Conservation (phyloP, 164 flowering plant genomes). For the Aristolochia californica region DNA sequence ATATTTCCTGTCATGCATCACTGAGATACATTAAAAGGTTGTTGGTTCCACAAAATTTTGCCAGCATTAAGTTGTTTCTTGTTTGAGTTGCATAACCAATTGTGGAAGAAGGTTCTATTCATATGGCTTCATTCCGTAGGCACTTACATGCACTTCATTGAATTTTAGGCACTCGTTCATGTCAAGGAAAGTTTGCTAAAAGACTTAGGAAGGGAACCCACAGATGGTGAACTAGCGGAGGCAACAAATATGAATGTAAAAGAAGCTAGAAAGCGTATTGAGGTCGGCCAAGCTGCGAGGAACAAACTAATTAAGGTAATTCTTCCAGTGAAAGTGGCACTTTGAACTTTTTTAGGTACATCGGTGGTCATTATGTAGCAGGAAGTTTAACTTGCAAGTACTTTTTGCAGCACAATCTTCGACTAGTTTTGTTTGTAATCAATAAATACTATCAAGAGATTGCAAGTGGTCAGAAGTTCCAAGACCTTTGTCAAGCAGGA, state of each 20-base stretch:
- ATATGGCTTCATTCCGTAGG: background rate
- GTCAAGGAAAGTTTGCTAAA: constrained; percentile 43
- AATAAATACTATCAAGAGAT: constrained; percentile 88
- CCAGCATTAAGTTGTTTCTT: background rate
- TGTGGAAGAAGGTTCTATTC: background rate
- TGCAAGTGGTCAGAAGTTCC: constrained; percentile 56
- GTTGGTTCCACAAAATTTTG: background rate
- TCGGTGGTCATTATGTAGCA: no score
- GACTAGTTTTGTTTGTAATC: constrained; percentile 76
- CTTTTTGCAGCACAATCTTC: constrained; percentile 88
- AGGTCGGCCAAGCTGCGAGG: constrained; percentile 80
- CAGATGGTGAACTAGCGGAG: constrained; percentile 60
- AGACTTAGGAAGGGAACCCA: constrained; percentile 50
- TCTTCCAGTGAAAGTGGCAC: background rate
- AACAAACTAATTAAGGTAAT: constrained; percentile 82
- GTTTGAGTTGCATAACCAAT: no score
- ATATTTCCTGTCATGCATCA: background rate
- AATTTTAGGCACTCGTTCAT: constrained; percentile 44
- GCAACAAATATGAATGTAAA: constrained; percentile 37
- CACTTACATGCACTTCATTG: constrained; percentile 3
- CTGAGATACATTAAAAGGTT: background rate
- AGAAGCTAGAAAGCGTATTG: constrained; percentile 43
- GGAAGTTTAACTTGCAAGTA: background rate
- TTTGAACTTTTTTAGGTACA: constrained; percentile 1
- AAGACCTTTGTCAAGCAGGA: constrained; percentile 95